These are phyloP conservation scores for Pseudocercospora vitis DNA, from an alignment of 2,329 filamentous ascomycete species.

Conservation along the genomic window DNA sequence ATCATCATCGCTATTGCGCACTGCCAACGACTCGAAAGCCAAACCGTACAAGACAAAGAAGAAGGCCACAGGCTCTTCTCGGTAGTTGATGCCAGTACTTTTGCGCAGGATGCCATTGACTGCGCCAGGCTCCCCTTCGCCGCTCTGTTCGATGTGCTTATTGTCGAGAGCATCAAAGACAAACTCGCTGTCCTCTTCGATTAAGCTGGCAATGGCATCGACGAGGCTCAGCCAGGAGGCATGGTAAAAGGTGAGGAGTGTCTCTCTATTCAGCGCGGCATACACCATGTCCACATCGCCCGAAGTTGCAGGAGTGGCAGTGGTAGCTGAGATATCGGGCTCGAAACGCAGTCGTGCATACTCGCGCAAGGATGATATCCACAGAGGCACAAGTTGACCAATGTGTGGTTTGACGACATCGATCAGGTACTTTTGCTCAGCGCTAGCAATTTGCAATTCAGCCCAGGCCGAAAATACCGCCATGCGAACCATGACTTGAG, in stretches of 20 bases:
- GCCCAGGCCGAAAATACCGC: slow-evolving; percentile 97
- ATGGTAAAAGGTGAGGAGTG: slow-evolving; percentile 91
- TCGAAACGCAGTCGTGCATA: slow-evolving; percentile 93
- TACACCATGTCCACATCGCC: slow-evolving; percentile 92
- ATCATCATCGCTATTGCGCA: slow-evolving; percentile 62
- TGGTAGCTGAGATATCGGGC: slow-evolving; percentile 92
- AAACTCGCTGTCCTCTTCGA: slow-evolving; percentile 96
- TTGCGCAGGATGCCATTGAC: slow-evolving; percentile 50
- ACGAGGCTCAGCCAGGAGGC: slow-evolving; percentile 95
- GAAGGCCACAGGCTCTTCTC: slow-evolving; percentile 95
- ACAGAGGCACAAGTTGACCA: slow-evolving; percentile 83
- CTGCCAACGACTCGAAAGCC: slow-evolving; percentile 91
- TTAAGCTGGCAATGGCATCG: slow-evolving; percentile 93
- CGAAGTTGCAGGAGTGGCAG: slow-evolving; percentile 65
- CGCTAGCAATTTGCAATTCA: slow-evolving; percentile 90
- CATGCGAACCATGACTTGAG: slow-evolving; percentile 98
- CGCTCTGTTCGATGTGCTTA: slow-evolving; percentile 51
- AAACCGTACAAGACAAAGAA: slow-evolving; percentile 98
- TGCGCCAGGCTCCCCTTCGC: slow-evolving; percentile 17
- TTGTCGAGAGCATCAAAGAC: slow-evolving; percentile 96
- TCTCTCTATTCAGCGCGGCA: slow-evolving; percentile 90
- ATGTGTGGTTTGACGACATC: slow-evolving; percentile 90
- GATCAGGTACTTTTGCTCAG: slow-evolving; percentile 83
- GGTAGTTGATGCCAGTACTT: slow-evolving; percentile 86
- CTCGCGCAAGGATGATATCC: slow-evolving; percentile 89